Evolutionary conservation across 225 moss, liverwort and hornwort species (phyloP).

Genomic region (Pseudoscleropodium purum): DNA sequence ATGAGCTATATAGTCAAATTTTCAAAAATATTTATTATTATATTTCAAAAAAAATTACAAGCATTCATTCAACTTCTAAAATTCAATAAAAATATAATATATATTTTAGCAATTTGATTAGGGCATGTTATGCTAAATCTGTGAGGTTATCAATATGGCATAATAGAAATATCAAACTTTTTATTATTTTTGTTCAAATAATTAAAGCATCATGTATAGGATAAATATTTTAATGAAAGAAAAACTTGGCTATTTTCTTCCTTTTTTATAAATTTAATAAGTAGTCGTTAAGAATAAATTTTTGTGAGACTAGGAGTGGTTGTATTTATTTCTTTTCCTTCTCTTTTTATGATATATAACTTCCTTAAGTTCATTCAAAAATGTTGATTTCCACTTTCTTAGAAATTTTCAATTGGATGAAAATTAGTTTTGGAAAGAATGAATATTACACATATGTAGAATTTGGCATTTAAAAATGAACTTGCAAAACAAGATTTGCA

Average conservation of each 20-base stretch:
- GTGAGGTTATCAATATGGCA: neutral
- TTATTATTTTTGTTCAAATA: neutral
- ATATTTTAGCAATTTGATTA: neutral
- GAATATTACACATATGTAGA: neutral
- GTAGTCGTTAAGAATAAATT: too few species aligned
- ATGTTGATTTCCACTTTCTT: too few species aligned
- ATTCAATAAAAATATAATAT: neutral
- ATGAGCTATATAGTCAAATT: neutral
- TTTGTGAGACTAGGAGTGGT: too few species aligned
- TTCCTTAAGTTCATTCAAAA: neutral
- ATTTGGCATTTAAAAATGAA: neutral
- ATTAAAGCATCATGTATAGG: neutral
- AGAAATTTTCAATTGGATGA: neutral
- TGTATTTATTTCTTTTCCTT: neutral
- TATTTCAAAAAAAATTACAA: neutral
- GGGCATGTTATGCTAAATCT: neutral
- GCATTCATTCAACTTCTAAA: neutral
- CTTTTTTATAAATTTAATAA: too few species aligned
- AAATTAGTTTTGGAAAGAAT: neutral
- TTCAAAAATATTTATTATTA: neutral
- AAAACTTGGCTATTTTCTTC: too few species aligned
- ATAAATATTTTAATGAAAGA: neutral
- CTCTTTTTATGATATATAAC: neutral
- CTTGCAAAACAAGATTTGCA: neutral
- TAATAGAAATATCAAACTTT: neutral